Evolutionary conservation across 2,329 filamentous ascomycete genomes (phyloP), one percentile per base, ranked within the genome.

Genomic region (Claviceps sp.): DNA sequence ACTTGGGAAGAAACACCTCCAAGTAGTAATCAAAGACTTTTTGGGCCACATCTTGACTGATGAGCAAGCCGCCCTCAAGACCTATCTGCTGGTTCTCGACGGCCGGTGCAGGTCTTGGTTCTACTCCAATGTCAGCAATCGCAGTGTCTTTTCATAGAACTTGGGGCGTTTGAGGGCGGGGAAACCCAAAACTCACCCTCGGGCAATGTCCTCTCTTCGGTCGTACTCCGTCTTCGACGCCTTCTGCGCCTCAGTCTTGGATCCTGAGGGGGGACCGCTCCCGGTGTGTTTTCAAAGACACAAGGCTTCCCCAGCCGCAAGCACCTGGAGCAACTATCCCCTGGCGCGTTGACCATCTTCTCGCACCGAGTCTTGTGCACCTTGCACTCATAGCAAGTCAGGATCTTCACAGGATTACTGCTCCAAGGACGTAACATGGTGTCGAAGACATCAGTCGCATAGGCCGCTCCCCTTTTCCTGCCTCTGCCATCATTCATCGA

Each of bases 321-420:
- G 30, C 51, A 52, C 13, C 51, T 41, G 2, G 40, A 47, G 24
- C 51, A 52, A 5, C 41, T 34, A 26, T 52, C 51, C 13, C 40
- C 47, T 14, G 47, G 45, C 8, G 7, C 51, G 37, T 46, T 37
- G 4, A 34, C 4, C 7, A 47, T 40, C 51, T 47, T 52, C 40
- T 52, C 51, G 16, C 51, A 52, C 13, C 51, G 51, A 37, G 47
- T 48, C 51, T 52, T 52, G 51, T 46, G 49, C 6, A 26, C 17
- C 41, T 49, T 52, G 46, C 51, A 52, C 51, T 52, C 51, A 19
- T 34, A 22, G 13, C 47, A 52, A 14, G 51, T 34, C 30, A 47
- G 1, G 34, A 49, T 26, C 45, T 52, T 26, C 41, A 42, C 19
- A 46, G 46, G 11, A 47, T 52, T 52, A 16, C 40, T 44, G 47